Conservation (phyloP, 306 rosid species). For the Cucumis hystrix region DNA sequence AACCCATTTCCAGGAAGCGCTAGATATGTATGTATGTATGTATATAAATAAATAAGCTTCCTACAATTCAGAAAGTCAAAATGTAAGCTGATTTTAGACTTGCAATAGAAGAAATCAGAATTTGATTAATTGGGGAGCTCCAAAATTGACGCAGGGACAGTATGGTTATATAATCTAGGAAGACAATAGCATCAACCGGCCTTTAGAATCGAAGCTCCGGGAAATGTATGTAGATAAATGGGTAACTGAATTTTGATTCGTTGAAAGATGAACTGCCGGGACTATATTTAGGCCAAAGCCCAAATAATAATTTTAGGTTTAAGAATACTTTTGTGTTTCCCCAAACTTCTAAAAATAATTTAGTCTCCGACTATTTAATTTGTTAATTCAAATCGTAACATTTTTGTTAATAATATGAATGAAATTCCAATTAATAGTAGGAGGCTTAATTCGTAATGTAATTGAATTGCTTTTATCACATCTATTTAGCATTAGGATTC, state of each 20-base stretch:
- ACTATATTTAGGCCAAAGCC: background rate
- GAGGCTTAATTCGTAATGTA: no score
- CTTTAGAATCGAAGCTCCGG: background rate
- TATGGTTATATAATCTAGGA: background rate
- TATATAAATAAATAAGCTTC: slow-evolving; percentile 3
- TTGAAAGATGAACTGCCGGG: background rate
- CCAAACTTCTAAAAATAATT: no score
- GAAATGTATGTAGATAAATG: background rate
- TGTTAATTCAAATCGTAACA: no score
- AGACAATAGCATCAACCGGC: background rate
- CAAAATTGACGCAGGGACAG: background rate
- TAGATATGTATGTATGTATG: background rate
- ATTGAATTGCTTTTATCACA: no score
- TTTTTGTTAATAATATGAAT: no score
- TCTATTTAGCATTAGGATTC: no score
- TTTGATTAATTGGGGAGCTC: background rate
- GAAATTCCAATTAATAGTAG: no score
- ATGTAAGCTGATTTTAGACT: background rate
- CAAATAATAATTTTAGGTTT: background rate
- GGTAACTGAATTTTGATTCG: background rate
- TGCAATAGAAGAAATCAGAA: background rate
- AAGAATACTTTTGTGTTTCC: no score
- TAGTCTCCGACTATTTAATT: no score
- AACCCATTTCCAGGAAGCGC: slow-evolving; percentile 31
- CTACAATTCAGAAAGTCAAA: background rate